phyloP scores from a whole-genome alignment of 805 yeast genomes.

The Metschnikowia continentalis region DNA sequence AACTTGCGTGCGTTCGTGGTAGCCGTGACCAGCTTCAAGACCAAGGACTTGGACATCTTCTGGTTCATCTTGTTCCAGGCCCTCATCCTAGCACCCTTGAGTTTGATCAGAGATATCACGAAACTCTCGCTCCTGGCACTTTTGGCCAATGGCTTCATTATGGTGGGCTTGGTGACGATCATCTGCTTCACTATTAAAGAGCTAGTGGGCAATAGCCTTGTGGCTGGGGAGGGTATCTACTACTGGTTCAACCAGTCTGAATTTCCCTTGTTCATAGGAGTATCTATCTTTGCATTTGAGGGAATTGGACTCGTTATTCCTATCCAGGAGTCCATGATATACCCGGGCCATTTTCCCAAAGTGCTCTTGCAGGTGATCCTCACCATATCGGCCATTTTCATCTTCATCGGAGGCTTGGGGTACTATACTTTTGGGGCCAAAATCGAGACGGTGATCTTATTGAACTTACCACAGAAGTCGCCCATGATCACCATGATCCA shows the following conservation, averaged over 20 bases:
- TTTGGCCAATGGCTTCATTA: conserved; percentile 65
- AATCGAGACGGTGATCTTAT: conserved; percentile 62
- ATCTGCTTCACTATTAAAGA: conserved; percentile 50
- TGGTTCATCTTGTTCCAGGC: conserved; percentile 55
- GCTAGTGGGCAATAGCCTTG: conserved; percentile 36
- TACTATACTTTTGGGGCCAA: conserved; percentile 64
- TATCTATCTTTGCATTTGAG: conserved; percentile 84
- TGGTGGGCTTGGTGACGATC: conserved; percentile 63
- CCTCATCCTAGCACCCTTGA: conserved; percentile 58
- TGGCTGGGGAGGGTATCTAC: conserved; percentile 46
- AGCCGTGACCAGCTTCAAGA: conserved; percentile 43
- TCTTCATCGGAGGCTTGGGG: conserved; percentile 63
- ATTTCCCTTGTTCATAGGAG: conserved; percentile 75
- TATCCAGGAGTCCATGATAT: conserved; percentile 74
- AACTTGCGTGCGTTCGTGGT: conserved; percentile 60
- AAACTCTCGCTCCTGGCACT: conserved; percentile 69
- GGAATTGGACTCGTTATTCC: conserved; percentile 82
- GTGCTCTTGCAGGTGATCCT: conserved; percentile 58
- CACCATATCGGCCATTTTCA: conserved; percentile 60
- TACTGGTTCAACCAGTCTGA: conserved; percentile 48
- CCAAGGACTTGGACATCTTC: conserved; percentile 33
- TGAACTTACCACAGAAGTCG: conserved; percentile 70
- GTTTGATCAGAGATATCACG: conserved; percentile 72
- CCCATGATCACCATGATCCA: conserved; percentile 60
- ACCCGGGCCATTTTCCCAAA: conserved; percentile 68